Percentiles rank a stretch among this genome's conserved stretches.
These are phyloP conservation scores for Fusarium cyanostomum DNA, from an alignment of 2,329 filamentous ascomycete genomes.

Conservation along the genomic window DNA sequence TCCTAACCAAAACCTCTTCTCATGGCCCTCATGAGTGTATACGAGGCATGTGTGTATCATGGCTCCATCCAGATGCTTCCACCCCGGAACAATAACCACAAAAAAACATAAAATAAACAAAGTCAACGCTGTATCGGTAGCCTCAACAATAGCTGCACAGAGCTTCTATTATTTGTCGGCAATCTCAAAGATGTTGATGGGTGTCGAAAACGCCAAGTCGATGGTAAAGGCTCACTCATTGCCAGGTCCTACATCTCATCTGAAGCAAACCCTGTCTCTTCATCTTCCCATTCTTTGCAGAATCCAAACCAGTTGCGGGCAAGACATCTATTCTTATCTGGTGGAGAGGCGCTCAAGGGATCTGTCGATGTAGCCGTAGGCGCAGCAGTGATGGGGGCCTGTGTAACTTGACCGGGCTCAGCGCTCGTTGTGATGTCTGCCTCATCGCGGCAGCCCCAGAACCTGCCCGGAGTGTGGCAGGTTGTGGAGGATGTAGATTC, in stretches of 20 bases:
- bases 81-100: neutral
- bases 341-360: constrained; percentile 35
- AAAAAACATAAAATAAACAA: neutral
- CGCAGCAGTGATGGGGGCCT: constrained; percentile 43
- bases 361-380: constrained; percentile 45
- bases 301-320: constrained; percentile 53
- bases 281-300: constrained; percentile 52
- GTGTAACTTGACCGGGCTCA: constrained; percentile 48
- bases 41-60: neutral
- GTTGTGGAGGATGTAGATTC: constrained; percentile 45
- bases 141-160: neutral
- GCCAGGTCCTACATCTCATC: constrained; percentile 45
- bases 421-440: constrained; percentile 42
- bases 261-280: constrained; percentile 39
- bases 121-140: neutral
- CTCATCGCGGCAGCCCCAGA: constrained; percentile 66
- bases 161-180: neutral
- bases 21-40: constrained; percentile 12
- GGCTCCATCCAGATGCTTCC: neutral
- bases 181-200: too few species aligned
- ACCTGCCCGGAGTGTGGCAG: constrained; percentile 63
- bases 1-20: constrained; percentile 16
- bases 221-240: neutral
- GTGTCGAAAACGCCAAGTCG: neutral
- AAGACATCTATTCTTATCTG: constrained; percentile 47